Evolutionary conservation across 2,329 filamentous ascomycete species (phyloP).

Genomic region (Fusarium bactridioides): DNA sequence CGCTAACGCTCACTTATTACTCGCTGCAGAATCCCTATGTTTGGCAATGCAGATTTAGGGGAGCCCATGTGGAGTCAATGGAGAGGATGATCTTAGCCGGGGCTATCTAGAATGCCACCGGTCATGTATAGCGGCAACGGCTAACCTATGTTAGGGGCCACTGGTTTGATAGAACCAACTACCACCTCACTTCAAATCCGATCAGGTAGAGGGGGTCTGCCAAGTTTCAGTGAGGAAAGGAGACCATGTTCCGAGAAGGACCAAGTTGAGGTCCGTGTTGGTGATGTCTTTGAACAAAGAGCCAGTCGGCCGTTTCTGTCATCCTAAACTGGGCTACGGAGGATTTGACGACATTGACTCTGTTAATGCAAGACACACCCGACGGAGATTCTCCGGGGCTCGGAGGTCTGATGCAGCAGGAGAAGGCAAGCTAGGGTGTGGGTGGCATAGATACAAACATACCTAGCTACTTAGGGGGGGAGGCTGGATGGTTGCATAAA

Average conservation of each 20-base stretch:
- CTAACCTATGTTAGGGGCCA: conserved; percentile 32
- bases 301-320: background rate
- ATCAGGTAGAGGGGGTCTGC: background rate
- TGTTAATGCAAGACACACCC: background rate
- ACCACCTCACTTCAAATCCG: background rate
- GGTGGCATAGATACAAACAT: background rate
- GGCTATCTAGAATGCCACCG: conserved; percentile 9
- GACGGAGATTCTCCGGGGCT: conserved; percentile 29
- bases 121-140: conserved; percentile 29
- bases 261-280: conserved; percentile 3
- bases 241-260: background rate
- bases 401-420: background rate
- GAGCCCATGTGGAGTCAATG: conserved; percentile 5
- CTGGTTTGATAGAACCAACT: conserved; percentile 11
- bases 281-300: conserved; percentile 2
- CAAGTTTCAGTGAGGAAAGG: background rate
- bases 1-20: background rate
- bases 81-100: conserved; percentile 21
- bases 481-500: conserved; percentile 16
- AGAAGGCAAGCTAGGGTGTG: conserved; percentile 4
- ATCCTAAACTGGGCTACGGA: background rate
- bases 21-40: background rate
- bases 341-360: background rate
- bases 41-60: conserved; percentile 8
- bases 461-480: background rate